Evolutionary conservation across 2,329 filamentous ascomycete genomes (phyloP).

Genomic region (Penicillium paneum): DNA sequence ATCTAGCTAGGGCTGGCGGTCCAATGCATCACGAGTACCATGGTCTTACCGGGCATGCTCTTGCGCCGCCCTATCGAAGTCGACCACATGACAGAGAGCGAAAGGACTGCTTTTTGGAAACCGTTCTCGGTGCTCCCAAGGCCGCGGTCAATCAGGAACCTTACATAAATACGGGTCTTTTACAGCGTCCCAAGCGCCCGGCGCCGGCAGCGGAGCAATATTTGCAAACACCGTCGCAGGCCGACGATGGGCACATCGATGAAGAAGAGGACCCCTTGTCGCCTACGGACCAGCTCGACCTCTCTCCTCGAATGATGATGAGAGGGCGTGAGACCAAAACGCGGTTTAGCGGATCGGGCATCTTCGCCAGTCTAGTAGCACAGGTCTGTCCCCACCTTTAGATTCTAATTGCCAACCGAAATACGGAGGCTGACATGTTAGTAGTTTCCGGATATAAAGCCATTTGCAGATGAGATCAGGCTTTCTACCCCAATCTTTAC

Average conservation of each 20-base stretch:
- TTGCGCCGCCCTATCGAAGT: constrained; percentile 4
- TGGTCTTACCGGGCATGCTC: constrained; percentile 1
- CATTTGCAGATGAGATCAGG: constrained; percentile 40
- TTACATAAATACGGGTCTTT: constrained; percentile 27
- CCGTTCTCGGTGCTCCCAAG: constrained; percentile 34
- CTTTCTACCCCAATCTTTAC: constrained; percentile 35
- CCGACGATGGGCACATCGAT: constrained; percentile 12
- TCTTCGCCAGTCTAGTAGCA: constrained; percentile 39
- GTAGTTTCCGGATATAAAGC: constrained; percentile 39
- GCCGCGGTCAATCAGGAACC: constrained; percentile 34
- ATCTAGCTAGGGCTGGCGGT: not conserved
- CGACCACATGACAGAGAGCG: constrained; percentile 23
- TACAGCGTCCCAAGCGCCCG: constrained; percentile 27
- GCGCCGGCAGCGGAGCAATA: constrained; percentile 2
- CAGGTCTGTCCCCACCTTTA: constrained; percentile 31
- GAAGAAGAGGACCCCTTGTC: constrained; percentile 25
- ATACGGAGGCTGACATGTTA: constrained; percentile 11
- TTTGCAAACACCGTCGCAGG: constrained; percentile 3
- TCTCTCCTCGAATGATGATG: constrained; percentile 37
- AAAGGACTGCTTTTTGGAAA: constrained; percentile 34
- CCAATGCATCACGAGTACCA: constrained; percentile 7
- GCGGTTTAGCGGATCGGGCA: constrained; percentile 42
- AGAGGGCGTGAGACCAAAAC: constrained; percentile 40
- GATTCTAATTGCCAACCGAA: not conserved
- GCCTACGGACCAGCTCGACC: constrained; percentile 33